These are phyloP conservation scores for Helotiales sp. DNA, from an alignment of 2,329 filamentous ascomycete genomes.

Conservation along the genomic window DNA sequence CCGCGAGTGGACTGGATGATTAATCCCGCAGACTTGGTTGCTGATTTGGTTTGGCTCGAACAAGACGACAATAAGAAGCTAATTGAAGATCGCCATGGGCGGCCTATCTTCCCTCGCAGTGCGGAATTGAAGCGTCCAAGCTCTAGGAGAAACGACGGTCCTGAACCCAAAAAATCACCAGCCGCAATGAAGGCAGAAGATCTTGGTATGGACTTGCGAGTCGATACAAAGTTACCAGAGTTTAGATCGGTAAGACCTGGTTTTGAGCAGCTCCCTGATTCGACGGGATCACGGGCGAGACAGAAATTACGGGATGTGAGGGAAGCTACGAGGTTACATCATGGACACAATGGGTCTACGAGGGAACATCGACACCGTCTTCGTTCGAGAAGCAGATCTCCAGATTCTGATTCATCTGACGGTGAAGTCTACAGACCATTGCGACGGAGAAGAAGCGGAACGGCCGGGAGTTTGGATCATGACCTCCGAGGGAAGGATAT, in stretches of 20 bases:
- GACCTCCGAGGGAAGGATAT: constrained; percentile 53
- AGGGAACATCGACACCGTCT: constrained; percentile 54
- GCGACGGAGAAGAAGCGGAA: constrained; percentile 44
- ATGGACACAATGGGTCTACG: constrained; percentile 54
- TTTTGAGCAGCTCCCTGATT: constrained; percentile 41
- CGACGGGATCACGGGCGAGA: constrained; percentile 57
- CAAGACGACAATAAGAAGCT: constrained; percentile 76
- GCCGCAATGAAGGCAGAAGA: constrained; percentile 17
- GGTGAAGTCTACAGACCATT: constrained; percentile 46
- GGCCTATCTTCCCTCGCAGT: constrained; percentile 64
- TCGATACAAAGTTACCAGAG: constrained; percentile 35
- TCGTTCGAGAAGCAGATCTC: constrained; percentile 51
- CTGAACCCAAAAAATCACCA: constrained; percentile 17
- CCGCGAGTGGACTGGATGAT: constrained; percentile 84
- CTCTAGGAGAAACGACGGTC: constrained; percentile 33
- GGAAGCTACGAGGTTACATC: constrained; percentile 47
- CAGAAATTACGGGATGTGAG: constrained; percentile 61
- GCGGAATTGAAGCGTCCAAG: constrained; percentile 37
- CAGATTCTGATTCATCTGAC: constrained; percentile 59
- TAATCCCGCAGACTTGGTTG: constrained; percentile 80
- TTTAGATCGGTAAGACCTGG: constrained; percentile 33
- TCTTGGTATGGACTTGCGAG: constrained; percentile 24
- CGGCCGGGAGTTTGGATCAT: constrained; percentile 43
- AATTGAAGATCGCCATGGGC: constrained; percentile 78
- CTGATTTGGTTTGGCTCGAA: constrained; percentile 89